phyloP scores from a whole-genome alignment of 2,329 filamentous ascomycete species.

The Pseudocercospora crystallina region DNA sequence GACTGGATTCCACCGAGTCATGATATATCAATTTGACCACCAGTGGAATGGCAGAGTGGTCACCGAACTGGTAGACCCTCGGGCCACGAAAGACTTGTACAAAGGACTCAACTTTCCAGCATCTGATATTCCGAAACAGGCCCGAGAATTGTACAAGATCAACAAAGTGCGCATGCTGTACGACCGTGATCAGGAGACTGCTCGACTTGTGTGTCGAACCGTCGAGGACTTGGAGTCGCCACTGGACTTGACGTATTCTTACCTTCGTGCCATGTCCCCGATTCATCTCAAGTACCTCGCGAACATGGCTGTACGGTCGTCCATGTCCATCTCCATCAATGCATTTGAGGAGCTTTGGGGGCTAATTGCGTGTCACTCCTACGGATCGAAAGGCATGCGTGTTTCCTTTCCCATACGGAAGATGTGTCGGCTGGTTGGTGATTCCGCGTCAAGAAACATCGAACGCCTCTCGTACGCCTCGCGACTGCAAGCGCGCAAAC shows the following conservation, averaged over 20 bases:
- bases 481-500: conserved; percentile 77
- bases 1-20: conserved; percentile 86
- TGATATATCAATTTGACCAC: conserved; percentile 89
- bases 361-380: conserved; percentile 80
- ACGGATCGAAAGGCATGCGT: conserved; percentile 76
- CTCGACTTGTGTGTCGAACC: conserved; percentile 77
- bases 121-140: conserved; percentile 81
- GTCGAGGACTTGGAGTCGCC: conserved; percentile 71
- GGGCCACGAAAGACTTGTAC: conserved; percentile 77
- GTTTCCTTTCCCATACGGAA: conserved; percentile 89
- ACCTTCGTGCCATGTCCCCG: conserved; percentile 85
- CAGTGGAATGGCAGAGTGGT: conserved; percentile 83
- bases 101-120: conserved; percentile 87
- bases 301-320: conserved; percentile 90
- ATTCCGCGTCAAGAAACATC: conserved; percentile 82
- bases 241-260: conserved; percentile 79
- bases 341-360: conserved; percentile 86
- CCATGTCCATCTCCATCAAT: conserved; percentile 92
- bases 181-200: conserved; percentile 76
- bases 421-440: conserved; percentile 85
- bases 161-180: conserved; percentile 89
- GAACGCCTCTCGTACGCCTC: conserved; percentile 85
- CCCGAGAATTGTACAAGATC: conserved; percentile 81
- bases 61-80: conserved; percentile 79
- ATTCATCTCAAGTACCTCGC: conserved; percentile 83